Evolutionary conservation across 306 rosid genomes (phyloP).

Genomic region (Arachis stenosperma): DNA sequence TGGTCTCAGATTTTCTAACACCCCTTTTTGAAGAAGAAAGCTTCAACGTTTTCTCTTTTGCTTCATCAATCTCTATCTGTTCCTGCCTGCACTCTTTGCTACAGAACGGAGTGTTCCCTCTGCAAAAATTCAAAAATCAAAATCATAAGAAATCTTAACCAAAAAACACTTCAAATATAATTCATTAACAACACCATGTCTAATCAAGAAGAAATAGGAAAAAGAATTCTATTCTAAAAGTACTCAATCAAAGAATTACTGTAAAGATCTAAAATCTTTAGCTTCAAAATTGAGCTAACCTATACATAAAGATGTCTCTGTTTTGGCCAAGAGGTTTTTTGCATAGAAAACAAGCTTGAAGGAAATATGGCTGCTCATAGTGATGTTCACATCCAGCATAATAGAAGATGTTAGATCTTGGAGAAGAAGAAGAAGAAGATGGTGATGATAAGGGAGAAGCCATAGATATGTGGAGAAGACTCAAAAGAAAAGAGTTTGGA

Average conservation of each 20-base stretch:
- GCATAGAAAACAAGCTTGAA: conserved; percentile 83
- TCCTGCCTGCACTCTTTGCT: conserved; percentile 93
- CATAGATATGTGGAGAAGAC: conserved; percentile 21
- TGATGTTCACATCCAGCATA: conserved; percentile 52
- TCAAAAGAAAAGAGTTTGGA: conserved; percentile 15
- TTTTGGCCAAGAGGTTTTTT: conserved; percentile 66
- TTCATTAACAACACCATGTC: conserved; percentile 2
- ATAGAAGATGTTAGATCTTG: conserved; percentile 59
- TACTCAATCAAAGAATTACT: neutral
- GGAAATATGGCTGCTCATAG: conserved; percentile 73
- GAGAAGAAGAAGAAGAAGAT: conserved; percentile 17
- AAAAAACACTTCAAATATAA: neutral
- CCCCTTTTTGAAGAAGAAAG: conserved; percentile 53
- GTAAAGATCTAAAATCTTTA: neutral
- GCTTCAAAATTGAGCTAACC: conserved; percentile 43
- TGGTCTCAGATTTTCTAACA: conserved; percentile 62
- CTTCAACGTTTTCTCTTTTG: conserved; percentile 71
- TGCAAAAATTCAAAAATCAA: conserved; percentile 43
- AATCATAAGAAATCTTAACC: conserved; percentile 37
- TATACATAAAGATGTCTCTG: conserved; percentile 92
- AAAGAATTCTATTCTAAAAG: neutral
- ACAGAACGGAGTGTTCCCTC: conserved; percentile 97
- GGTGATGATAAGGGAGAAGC: conserved; percentile 9
- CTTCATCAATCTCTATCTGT: conserved; percentile 78
- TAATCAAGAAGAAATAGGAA: neutral